Percentiles rank a stretch among this genome's conserved stretches.
These are phyloP conservation scores for Umbilicus rupestris DNA, from an alignment of 164 flowering plant genomes.

Conservation along the genomic window DNA sequence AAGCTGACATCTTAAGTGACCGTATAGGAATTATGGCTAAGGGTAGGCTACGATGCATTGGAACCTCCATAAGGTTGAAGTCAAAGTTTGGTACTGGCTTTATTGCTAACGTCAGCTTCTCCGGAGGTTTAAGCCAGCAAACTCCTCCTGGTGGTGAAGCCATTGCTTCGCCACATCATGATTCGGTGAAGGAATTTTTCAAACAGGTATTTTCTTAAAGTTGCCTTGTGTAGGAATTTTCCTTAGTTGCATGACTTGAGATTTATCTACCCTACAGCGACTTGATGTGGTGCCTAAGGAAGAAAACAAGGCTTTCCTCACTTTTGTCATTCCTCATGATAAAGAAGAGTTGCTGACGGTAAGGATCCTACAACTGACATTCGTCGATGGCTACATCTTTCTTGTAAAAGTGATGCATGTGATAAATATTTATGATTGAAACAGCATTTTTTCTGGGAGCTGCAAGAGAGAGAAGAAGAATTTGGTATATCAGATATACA, in stretches of 20 bases:
- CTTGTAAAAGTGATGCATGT: background rate
- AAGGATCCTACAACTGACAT: constrained; percentile 7
- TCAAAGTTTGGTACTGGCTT: constrained; percentile 91
- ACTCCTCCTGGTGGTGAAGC: constrained; percentile 23
- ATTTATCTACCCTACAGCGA: constrained; percentile 42
- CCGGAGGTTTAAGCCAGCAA: constrained; percentile 23
- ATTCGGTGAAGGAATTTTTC: constrained; percentile 72
- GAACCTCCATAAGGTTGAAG: constrained; percentile 88
- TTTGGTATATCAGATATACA: constrained; percentile 85
- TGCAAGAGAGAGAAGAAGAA: constrained; percentile 68
- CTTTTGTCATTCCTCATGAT: constrained; percentile 77
- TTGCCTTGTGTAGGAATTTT: constrained; percentile 54
- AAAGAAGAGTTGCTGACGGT: constrained; percentile 64
- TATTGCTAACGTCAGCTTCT: constrained; percentile 61
- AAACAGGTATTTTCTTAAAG: constrained; percentile 40
- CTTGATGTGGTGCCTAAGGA: constrained; percentile 67
- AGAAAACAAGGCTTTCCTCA: constrained; percentile 69
- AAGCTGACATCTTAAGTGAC: constrained; percentile 91
- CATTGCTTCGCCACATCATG: constrained; percentile 21
- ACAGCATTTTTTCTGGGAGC: constrained; percentile 58
- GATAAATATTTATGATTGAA: background rate
- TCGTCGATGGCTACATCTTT: background rate
- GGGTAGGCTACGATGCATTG: constrained; percentile 94
- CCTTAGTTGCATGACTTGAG: constrained; percentile 19
- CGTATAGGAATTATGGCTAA: constrained; percentile 97